A percentile compares a stretch with the other conserved stretches of the same genome.
phyloP scores from a whole-genome alignment of 305 asterid species.

The Ajuga reptans region DNA sequence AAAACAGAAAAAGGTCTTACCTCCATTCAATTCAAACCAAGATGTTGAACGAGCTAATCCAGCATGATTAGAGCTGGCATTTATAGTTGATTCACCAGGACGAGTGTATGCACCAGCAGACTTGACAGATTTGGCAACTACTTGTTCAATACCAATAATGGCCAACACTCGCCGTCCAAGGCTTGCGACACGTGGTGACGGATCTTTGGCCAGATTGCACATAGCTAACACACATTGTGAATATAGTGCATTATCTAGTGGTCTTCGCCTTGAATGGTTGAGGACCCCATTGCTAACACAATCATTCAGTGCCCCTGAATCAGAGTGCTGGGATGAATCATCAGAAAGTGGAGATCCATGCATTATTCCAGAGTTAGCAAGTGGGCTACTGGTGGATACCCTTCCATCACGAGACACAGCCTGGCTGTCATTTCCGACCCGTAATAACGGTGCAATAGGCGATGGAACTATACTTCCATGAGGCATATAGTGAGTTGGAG shows the following conservation, averaged over 20 bases:
- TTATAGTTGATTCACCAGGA: conserved; percentile 45
- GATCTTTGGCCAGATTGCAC: conserved; percentile 94
- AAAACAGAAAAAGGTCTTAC: conserved; percentile 28
- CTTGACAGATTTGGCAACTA: conserved; percentile 69
- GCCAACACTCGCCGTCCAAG: conserved; percentile 83
- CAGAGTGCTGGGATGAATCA: conserved; percentile 91
- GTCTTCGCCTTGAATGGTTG: conserved; percentile 57
- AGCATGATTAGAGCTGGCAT: conserved; percentile 49
- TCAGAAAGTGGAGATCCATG: conserved; percentile 98
- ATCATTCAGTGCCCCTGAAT: conserved; percentile 70
- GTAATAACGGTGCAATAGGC: conserved; percentile 54
- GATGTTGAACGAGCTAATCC: conserved; percentile 96
- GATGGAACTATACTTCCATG: conserved; percentile 69
- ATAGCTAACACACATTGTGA: conserved; percentile 75
- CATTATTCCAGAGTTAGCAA: conserved; percentile 75
- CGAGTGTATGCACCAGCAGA: conserved; percentile 35
- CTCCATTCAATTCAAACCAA: conserved; percentile 95
- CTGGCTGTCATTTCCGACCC: conserved; percentile 56
- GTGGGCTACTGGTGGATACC: conserved; percentile 82
- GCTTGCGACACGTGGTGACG: conserved; percentile 88
- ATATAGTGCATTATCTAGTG: conserved; percentile 75
- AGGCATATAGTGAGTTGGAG: conserved; percentile 69
- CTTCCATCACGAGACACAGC: conserved; percentile 66
- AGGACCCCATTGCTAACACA: conserved; percentile 60
- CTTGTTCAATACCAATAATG: conserved; percentile 91